A percentile compares a stretch with the other conserved stretches of the same genome.
phyloP scores from a whole-genome alignment of 148 eudicot genomes.

The Dysphania ambrosioides region DNA sequence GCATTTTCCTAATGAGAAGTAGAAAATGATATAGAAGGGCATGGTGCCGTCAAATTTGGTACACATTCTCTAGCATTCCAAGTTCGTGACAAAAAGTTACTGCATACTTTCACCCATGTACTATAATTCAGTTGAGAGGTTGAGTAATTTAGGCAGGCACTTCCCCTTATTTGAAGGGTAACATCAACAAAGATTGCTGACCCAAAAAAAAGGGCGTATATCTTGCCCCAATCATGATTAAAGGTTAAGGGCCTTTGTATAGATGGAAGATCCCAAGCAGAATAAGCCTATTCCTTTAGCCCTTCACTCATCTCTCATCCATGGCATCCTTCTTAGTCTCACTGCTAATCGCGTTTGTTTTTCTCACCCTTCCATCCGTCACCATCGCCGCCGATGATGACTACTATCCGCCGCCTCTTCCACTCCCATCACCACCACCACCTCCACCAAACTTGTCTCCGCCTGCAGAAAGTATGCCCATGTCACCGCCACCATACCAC shows the following conservation, averaged over 20 bases:
- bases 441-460: background rate
- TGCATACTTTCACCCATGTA: constrained; percentile 6
- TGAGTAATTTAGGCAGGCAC: background rate
- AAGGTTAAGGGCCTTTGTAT: constrained; percentile 7
- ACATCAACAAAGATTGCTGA: constrained; percentile 28
- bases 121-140: constrained; percentile 20
- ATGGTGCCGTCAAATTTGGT: constrained; percentile 12
- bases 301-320: background rate
- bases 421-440: constrained; percentile 13
- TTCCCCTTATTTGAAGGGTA: constrained; percentile 15
- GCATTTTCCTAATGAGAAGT: background rate
- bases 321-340: constrained; percentile 28
- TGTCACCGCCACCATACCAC: constrained; percentile 13
- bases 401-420: background rate
- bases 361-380: constrained; percentile 18
- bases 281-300: background rate
- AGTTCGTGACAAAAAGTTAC: constrained; percentile 20
- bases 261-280: background rate
- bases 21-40: background rate
- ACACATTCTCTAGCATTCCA: background rate
- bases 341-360: constrained; percentile 19
- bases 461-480: background rate
- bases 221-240: constrained; percentile 23
- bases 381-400: background rate
- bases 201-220: constrained; percentile 16